Percentiles rank a stretch among this genome's conserved stretches.
phyloP scores from a whole-genome alignment of 345 rosid species.

The Pistacia integerrima region DNA sequence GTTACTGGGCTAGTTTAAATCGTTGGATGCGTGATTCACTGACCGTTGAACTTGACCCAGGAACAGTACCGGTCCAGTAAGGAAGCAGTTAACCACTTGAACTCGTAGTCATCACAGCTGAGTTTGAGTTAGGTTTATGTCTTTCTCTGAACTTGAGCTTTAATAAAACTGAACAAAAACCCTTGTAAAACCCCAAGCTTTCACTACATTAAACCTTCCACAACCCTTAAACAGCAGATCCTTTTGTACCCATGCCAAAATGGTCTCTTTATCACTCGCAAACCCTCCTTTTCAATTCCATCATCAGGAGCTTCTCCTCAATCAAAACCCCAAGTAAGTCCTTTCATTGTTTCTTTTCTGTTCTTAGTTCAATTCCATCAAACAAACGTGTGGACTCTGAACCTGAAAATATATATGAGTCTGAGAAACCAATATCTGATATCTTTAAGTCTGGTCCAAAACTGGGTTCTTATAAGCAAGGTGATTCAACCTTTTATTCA shows the following conservation, averaged over 20 bases:
- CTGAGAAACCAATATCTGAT: constrained; percentile 50
- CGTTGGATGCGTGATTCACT: no score
- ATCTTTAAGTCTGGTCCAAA: constrained; percentile 52
- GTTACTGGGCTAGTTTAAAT: no score
- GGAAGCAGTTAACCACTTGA: no score
- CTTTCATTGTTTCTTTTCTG: constrained; percentile 25
- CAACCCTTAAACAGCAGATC: no score
- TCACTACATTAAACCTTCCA: no score
- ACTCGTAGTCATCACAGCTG: no score
- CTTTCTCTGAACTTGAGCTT: no score
- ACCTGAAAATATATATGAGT: constrained; percentile 8
- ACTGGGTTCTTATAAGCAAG: constrained; percentile 66
- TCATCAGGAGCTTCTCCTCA: constrained; percentile 27
- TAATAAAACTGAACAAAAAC: no score
- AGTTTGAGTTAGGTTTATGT: no score
- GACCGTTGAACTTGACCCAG: no score
- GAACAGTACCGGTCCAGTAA: no score
- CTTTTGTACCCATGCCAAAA: constrained; percentile 39
- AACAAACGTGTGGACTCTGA: constrained; percentile 25
- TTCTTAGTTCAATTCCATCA: constrained; percentile 19
- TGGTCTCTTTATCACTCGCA: constrained; percentile 33
- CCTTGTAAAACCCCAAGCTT: no score
- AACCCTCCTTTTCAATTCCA: constrained; percentile 10
- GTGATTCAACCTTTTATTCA: constrained; percentile 79
- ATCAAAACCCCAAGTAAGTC: constrained; percentile 40